Conservation (phyloP, 768 basidiomycete species). For the Xerocomellus chrysenteron region DNA sequence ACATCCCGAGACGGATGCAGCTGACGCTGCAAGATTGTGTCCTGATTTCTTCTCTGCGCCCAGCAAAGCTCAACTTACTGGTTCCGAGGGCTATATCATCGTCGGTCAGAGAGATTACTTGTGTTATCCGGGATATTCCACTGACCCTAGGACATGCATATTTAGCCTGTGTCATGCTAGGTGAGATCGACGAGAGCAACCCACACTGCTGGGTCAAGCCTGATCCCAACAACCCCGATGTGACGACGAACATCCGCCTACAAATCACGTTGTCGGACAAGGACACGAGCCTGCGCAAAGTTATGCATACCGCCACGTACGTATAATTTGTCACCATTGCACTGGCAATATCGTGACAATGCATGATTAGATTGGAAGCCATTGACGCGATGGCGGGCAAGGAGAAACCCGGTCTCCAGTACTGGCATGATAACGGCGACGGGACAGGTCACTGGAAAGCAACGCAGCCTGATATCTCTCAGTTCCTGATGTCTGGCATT, state of each 20-base stretch:
- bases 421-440: slow-evolving; percentile 1
- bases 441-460: not conserved
- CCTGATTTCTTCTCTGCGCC: slow-evolving; percentile 17
- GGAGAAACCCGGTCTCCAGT: not conserved
- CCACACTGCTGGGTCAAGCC: not conserved
- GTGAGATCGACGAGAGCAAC: slow-evolving; percentile 6
- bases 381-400: not conserved
- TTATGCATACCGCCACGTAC: slow-evolving; percentile 12
- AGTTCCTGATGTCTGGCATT: not conserved
- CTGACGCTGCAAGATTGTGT: slow-evolving; percentile 15
- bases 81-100: slow-evolving; percentile 4
- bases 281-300: slow-evolving; percentile 1
- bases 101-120: not conserved
- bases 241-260: slow-evolving; percentile 11
- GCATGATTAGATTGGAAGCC: not conserved
- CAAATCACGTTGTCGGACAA: slow-evolving; percentile 9
- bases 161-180: slow-evolving; percentile 4
- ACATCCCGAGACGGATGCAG: slow-evolving; percentile 7
- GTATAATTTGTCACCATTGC: not conserved
- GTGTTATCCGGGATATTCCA: not conserved
- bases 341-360: not conserved
- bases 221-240: slow-evolving; percentile 1
- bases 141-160: not conserved
- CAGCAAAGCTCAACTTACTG: slow-evolving; percentile 7
- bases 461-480: not conserved